A percentile compares a stretch with the other conserved stretches of the same genome.
Conservation (phyloP, 2,329 filamentous ascomycete genomes). For the Neospermospora avenae region DNA sequence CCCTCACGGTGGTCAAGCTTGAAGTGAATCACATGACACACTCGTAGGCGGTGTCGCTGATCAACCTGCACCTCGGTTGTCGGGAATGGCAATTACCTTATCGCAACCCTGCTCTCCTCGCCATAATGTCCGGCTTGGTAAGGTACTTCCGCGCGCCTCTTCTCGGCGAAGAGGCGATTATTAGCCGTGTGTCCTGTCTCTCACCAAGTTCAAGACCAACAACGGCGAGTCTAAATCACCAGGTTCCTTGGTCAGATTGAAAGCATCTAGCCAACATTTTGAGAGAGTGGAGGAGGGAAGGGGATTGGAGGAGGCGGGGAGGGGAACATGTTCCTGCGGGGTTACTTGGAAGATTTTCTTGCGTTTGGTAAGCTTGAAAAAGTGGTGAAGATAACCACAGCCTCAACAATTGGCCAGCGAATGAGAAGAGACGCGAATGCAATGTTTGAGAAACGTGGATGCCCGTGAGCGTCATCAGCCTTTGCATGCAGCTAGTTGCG, state of each 20-base stretch:
- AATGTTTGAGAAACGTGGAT: not conserved
- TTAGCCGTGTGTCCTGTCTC: not conserved
- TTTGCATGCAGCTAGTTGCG: conserved; percentile 1
- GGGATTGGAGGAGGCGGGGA: too few relatives aligned
- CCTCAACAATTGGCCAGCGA: not conserved
- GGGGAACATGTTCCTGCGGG: too few relatives aligned
- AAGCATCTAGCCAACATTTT: not conserved
- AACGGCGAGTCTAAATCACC: not conserved
- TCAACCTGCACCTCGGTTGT: not conserved
- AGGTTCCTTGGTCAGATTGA: too few relatives aligned
- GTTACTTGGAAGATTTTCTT: too few relatives aligned
- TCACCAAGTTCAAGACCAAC: not conserved
- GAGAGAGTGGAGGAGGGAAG: too few relatives aligned
- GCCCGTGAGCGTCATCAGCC: not conserved
- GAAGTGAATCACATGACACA: too few relatives aligned
- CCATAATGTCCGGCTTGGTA: not conserved
- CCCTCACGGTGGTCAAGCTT: too few relatives aligned
- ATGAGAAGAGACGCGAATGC: not conserved
- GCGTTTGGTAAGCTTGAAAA: too few relatives aligned
- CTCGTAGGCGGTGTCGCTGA: too few relatives aligned
- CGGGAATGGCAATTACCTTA: not conserved
- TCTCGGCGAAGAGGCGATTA: not conserved
- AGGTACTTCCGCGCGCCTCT: not conserved
- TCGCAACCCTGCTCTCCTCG: not conserved
- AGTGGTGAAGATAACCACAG: not conserved